phyloP scores from a whole-genome alignment of 805 yeast genomes.

The Ogataea minuta region DNA sequence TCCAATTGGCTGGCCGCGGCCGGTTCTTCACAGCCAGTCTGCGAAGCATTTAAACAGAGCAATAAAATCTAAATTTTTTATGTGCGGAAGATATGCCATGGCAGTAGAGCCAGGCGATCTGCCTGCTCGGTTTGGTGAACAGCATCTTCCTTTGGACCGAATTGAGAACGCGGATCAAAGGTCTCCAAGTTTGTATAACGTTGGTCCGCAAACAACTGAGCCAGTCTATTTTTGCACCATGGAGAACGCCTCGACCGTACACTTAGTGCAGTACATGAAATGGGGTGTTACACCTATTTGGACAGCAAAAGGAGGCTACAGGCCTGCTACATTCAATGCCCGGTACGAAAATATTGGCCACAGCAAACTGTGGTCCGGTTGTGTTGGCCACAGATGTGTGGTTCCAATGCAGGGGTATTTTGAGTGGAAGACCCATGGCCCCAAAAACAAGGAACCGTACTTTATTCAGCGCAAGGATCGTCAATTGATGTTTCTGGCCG shows the following conservation, averaged over 20 bases:
- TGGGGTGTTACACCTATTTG: conserved; percentile 81
- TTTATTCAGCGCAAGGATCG: conserved; percentile 55
- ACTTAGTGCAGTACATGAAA: conserved; percentile 52
- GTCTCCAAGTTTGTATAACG: conserved; percentile 47
- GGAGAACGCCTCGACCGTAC: conserved; percentile 5
- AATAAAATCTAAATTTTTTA: conserved; percentile 6
- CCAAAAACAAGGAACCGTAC: conserved; percentile 56
- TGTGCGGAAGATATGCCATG: conserved; percentile 38
- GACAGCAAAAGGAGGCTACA: conserved; percentile 41
- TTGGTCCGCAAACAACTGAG: conserved; percentile 57
- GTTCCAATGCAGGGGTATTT: conserved; percentile 82
- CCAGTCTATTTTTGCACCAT: conserved; percentile 38
- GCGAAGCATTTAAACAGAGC: not conserved
- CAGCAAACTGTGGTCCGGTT: conserved; percentile 56
- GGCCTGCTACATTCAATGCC: conserved; percentile 66
- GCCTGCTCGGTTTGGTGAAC: conserved; percentile 36
- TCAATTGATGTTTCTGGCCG: conserved; percentile 64
- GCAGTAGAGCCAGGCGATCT: conserved; percentile 41
- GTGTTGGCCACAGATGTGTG: conserved; percentile 57
- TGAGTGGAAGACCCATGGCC: conserved; percentile 59
- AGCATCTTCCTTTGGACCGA: conserved; percentile 28
- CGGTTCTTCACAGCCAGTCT: not conserved
- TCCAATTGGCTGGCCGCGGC: conserved; percentile 1
- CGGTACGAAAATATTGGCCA: conserved; percentile 58
- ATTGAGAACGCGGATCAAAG: conserved; percentile 20